phyloP scores from a whole-genome alignment of 2,329 filamentous ascomycete species.

The Neophaeococcomyces aloes region DNA sequence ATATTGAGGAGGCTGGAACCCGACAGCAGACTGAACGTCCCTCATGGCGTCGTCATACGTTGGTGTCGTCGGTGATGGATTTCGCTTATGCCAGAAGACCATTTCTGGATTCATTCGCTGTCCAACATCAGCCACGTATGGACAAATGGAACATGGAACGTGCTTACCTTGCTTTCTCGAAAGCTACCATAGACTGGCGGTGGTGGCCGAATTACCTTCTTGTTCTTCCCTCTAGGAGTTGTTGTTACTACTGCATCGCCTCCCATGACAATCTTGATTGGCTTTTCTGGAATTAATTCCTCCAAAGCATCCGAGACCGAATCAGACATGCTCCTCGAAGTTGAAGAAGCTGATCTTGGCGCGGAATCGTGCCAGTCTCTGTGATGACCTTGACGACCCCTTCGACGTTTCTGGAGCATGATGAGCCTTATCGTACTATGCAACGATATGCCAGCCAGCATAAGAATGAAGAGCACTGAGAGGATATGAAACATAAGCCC shows the following conservation, averaged over 20 bases:
- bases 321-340: slow-evolving; percentile 54
- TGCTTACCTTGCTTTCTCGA: slow-evolving; percentile 68
- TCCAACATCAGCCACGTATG: slow-evolving; percentile 3
- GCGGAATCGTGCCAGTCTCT: slow-evolving; percentile 25
- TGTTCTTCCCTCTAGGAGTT: slow-evolving; percentile 36
- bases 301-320: neutral
- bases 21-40: slow-evolving; percentile 16
- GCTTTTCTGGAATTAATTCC: slow-evolving; percentile 34
- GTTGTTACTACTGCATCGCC: slow-evolving; percentile 59
- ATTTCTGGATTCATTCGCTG: slow-evolving; percentile 69
- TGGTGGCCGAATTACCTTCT: slow-evolving; percentile 42
- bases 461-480: slow-evolving; percentile 65
- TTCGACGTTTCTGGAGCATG: slow-evolving; percentile 48
- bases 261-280: slow-evolving; percentile 66
- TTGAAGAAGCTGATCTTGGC: slow-evolving; percentile 36
- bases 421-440: slow-evolving; percentile 66
- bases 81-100: slow-evolving; percentile 64
- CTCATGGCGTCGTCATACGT: slow-evolving; percentile 20
- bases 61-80: slow-evolving; percentile 19
- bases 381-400: slow-evolving; percentile 24
- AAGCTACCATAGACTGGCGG: slow-evolving; percentile 81
- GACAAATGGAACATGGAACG: neutral
- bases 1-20: slow-evolving; percentile 62
- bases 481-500: slow-evolving; percentile 67
- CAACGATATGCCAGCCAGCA: slow-evolving; percentile 67